phyloP scores from a whole-genome alignment of 176 grass and related monocot species.

The Carex littledalei region DNA sequence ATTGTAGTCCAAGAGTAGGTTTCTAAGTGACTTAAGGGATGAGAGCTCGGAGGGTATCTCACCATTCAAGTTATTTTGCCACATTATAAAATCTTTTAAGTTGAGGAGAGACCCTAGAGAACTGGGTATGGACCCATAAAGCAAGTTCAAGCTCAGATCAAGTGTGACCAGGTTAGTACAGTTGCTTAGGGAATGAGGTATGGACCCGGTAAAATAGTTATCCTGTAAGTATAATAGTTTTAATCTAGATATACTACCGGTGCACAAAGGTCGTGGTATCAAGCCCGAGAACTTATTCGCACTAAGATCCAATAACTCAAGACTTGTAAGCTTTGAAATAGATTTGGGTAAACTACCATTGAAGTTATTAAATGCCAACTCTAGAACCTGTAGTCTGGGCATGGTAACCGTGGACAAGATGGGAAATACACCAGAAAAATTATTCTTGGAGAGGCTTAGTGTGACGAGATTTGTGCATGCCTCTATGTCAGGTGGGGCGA shows the following conservation, averaged over 20 bases:
- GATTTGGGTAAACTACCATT: conserved; percentile 37
- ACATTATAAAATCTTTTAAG: conserved; percentile 70
- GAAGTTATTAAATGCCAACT: conserved; percentile 77
- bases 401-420: conserved; percentile 31
- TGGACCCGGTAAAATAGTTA: conserved; percentile 43
- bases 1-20: conserved; percentile 28
- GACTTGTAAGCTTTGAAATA: conserved; percentile 41
- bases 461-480: conserved; percentile 30
- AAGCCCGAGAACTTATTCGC: conserved; percentile 64
- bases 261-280: conserved; percentile 52
- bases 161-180: conserved; percentile 65
- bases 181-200: conserved; percentile 44
- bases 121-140: conserved; percentile 50
- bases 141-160: conserved; percentile 80
- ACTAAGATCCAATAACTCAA: conserved; percentile 81
- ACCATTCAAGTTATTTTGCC: conserved; percentile 74
- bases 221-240: conserved; percentile 34
- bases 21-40: conserved; percentile 30
- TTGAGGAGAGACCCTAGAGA: conserved; percentile 45
- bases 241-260: background rate
- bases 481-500: conserved; percentile 42
- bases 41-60: conserved; percentile 60
- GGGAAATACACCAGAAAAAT: conserved; percentile 76
- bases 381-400: conserved; percentile 33
- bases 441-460: conserved; percentile 72